These are phyloP conservation scores for Metschnikowia dekortorum DNA, from an alignment of 805 yeast genomes.

Conservation along the genomic window DNA sequence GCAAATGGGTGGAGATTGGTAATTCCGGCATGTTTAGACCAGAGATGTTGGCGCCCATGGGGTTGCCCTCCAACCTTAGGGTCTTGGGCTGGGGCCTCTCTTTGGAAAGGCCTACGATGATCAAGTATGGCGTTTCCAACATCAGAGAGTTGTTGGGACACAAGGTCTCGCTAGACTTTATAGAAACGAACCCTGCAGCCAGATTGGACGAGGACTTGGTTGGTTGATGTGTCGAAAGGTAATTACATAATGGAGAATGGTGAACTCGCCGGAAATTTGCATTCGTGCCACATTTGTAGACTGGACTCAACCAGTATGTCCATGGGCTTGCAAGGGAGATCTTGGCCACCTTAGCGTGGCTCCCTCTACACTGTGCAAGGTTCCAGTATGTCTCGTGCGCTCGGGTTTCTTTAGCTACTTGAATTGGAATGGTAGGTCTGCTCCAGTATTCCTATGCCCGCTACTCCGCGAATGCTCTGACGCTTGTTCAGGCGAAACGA, in stretches of 20 bases:
- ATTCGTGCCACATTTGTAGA: too few relatives aligned
- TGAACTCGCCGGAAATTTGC: background rate
- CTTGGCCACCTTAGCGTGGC: too few relatives aligned
- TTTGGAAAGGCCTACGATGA: slow-evolving; percentile 98
- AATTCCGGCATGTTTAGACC: slow-evolving; percentile 99
- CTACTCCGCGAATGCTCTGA: too few relatives aligned
- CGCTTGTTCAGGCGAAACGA: too few relatives aligned
- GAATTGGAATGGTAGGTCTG: background rate
- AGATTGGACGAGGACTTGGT: slow-evolving; percentile 67
- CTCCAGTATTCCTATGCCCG: too few relatives aligned
- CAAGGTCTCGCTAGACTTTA: slow-evolving; percentile 90
- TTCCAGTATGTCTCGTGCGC: too few relatives aligned
- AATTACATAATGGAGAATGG: slow-evolving; percentile 1
- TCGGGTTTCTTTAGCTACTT: too few relatives aligned
- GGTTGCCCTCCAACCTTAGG: slow-evolving; percentile 88
- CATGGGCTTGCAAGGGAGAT: too few relatives aligned
- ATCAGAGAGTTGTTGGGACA: slow-evolving; percentile 97
- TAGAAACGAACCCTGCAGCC: slow-evolving; percentile 96
- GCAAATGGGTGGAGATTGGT: slow-evolving; percentile 99
- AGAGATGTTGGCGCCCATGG: slow-evolving; percentile 98
- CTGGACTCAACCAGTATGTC: too few relatives aligned
- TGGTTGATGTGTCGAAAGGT: slow-evolving; percentile 5
- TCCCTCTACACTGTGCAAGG: too few relatives aligned
- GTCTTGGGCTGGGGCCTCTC: slow-evolving; percentile 97
- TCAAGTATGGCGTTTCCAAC: slow-evolving; percentile 91